Evolutionary conservation across 371 early-diverging fungal genomes (phyloP).

Genomic region (Rhizomucor pusillus): DNA sequence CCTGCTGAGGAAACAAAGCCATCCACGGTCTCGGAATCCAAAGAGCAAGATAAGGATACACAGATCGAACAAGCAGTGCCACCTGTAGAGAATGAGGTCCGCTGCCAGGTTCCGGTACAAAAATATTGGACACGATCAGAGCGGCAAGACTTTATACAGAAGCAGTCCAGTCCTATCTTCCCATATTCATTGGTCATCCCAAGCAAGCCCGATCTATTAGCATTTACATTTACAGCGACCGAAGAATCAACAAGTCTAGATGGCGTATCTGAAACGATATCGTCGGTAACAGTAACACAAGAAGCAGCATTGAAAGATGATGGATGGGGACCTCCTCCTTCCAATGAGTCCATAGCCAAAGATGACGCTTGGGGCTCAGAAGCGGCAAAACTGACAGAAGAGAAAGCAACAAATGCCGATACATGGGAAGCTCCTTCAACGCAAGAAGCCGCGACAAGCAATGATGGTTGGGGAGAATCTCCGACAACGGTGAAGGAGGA

Average conservation of each 20-base stretch:
- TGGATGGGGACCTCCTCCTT: no score
- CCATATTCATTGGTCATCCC: no score
- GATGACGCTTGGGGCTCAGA: neutral
- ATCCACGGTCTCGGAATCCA: no score
- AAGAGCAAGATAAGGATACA: no score
- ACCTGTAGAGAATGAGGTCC: no score
- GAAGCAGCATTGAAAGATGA: neutral
- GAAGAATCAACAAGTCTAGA: no score
- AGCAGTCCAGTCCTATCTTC: slow-evolving; percentile 18
- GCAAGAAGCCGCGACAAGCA: neutral
- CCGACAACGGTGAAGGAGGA: no score
- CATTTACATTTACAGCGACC: no score
- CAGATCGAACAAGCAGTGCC: no score
- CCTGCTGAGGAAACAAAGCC: no score
- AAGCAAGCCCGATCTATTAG: no score
- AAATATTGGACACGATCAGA: slow-evolving; percentile 6
- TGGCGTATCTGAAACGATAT: no score
- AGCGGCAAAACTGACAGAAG: neutral
- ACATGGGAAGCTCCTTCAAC: neutral
- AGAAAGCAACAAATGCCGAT: neutral
- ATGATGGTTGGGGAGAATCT: neutral
- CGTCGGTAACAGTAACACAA: neutral
- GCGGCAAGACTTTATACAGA: slow-evolving; percentile 12
- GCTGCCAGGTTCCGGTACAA: neutral
- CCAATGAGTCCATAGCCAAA: neutral